phyloP scores from a whole-genome alignment of 2,329 filamentous ascomycete genomes.

The Zymoseptoria crescenta region DNA sequence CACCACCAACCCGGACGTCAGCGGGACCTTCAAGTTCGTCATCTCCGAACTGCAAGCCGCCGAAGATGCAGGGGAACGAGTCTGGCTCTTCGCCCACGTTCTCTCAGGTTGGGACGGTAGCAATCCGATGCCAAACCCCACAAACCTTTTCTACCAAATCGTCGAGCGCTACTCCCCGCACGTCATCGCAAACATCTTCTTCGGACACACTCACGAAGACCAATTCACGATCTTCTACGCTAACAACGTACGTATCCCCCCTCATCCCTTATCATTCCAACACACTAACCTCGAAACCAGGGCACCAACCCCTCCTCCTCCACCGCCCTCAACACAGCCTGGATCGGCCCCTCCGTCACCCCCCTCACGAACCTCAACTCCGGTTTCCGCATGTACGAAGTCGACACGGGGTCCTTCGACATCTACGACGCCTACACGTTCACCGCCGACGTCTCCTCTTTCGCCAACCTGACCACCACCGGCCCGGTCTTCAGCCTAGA shows the following conservation, averaged over 20 bases:
- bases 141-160: constrained; percentile 48
- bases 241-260: constrained; percentile 26
- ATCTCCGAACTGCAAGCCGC: constrained; percentile 46
- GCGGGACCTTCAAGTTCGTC: constrained; percentile 43
- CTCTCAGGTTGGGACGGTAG: constrained; percentile 49
- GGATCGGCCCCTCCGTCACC: constrained; percentile 47
- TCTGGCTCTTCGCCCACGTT: constrained; percentile 50
- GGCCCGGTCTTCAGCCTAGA: constrained; percentile 45
- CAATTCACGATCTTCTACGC: constrained; percentile 48
- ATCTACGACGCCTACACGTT: constrained; percentile 49
- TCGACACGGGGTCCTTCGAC: constrained; percentile 47
- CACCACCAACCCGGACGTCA: constrained; percentile 44
- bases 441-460: constrained; percentile 45
- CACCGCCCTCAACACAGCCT: constrained; percentile 43
- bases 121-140: constrained; percentile 48
- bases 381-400: constrained; percentile 48
- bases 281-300: constrained; percentile 23
- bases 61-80: constrained; percentile 45
- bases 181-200: constrained; percentile 49
- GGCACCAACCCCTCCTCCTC: constrained; percentile 35
- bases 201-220: constrained; percentile 50
- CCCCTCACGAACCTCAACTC: constrained; percentile 49
- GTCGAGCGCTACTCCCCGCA: constrained; percentile 48
- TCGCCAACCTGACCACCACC: constrained; percentile 30
- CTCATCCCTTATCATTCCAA: not conserved